A percentile compares a stretch with the other conserved stretches of the same genome.
These are phyloP conservation scores for Trichosporon inkin DNA, from an alignment of 1,284 basidiomycete species.

Conservation along the genomic window DNA sequence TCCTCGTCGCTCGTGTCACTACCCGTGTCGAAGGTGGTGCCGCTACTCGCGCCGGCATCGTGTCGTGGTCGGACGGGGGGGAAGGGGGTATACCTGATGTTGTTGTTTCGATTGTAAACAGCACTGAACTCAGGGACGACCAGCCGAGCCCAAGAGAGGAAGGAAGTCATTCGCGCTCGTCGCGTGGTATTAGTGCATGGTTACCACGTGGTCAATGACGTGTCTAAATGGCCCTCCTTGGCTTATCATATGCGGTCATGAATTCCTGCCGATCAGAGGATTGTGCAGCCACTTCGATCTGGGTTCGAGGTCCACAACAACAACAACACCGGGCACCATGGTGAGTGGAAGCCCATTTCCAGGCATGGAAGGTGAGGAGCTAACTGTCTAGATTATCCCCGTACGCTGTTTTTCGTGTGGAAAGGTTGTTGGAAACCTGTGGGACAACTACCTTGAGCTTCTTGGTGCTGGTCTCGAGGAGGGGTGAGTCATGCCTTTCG, in stretches of 20 bases:
- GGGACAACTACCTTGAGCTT: constrained; percentile 76
- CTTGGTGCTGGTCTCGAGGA: constrained; percentile 73
- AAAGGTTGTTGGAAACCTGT: constrained; percentile 89
- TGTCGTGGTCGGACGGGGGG: not conserved
- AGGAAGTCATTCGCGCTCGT: constrained; percentile 4
- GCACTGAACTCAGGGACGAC: not conserved
- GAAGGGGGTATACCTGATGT: not conserved
- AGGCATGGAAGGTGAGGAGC: not conserved
- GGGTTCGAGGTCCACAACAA: constrained; percentile 1
- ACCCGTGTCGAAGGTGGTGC: constrained; percentile 4
- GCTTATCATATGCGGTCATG: constrained; percentile 6
- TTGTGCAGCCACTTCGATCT: not conserved
- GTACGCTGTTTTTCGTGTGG: constrained; percentile 73
- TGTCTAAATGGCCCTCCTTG: not conserved
- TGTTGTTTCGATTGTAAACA: constrained; percentile 9
- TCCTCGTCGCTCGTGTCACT: not conserved
- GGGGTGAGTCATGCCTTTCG: constrained; percentile 59
- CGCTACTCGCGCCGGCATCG: constrained; percentile 5
- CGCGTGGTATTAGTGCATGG: not conserved
- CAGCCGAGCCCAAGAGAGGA: too few relatives aligned
- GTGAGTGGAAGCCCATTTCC: not conserved
- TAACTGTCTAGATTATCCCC: constrained; percentile 48
- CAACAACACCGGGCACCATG: constrained; percentile 7
- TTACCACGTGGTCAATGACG: not conserved
- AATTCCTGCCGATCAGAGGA: constrained; percentile 1